Conservation (phyloP, 169 alveolate genomes). For the Eimeria sp. region DNA sequence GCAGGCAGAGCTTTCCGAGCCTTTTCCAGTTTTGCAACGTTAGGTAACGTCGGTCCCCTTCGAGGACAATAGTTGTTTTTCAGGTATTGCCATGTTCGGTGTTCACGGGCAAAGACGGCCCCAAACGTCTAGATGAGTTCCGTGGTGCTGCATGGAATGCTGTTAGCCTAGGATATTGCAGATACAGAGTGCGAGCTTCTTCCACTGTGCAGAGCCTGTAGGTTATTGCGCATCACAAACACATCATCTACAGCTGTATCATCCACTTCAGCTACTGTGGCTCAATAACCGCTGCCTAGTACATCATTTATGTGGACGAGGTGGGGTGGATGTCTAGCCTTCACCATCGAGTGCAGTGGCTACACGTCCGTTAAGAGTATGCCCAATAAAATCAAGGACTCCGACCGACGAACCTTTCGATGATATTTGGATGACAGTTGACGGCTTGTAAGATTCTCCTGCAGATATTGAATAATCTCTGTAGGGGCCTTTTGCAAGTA, state of each 20-base stretch:
- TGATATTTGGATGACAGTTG: no score
- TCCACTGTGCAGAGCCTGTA: background rate
- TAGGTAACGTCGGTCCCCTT: background rate
- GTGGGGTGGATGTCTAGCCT: background rate
- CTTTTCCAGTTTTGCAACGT: background rate
- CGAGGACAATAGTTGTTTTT: background rate
- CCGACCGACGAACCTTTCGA: background rate
- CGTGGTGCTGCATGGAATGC: background rate
- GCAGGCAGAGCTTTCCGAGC: no score
- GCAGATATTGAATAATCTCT: background rate
- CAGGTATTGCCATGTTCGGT: background rate
- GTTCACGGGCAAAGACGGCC: background rate
- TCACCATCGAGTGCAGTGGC: constrained; percentile 19
- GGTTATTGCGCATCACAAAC: background rate
- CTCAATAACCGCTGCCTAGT: background rate
- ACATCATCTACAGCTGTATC: background rate
- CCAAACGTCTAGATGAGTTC: background rate
- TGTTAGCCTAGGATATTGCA: background rate
- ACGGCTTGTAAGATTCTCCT: no score
- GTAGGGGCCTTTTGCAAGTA: background rate
- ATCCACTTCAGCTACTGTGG: background rate
- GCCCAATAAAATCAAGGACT: background rate
- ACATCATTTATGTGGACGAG: background rate
- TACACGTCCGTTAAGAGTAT: background rate
- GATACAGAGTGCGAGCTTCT: background rate